Evolutionary conservation across 768 basidiomycete species (phyloP), one percentile per base, ranked within the genome.

Genomic region (Termitomyces eurrhizus): DNA sequence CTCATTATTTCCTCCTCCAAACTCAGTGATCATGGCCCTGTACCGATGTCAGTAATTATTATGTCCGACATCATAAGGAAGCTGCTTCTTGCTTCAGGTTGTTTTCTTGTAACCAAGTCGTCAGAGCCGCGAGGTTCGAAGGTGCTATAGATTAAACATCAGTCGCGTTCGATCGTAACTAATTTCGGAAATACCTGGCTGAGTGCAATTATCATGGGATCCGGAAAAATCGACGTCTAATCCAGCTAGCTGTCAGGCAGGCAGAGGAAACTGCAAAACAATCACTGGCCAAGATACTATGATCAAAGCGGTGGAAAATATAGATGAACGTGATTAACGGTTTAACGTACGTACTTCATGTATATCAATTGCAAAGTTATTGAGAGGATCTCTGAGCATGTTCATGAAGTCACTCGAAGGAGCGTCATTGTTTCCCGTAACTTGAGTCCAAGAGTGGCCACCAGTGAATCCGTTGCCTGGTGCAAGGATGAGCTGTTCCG

Each of bases 391-490:
- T 3, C 67, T 64, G 9, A 80, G 66, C 62, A 72, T 71, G 50
- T 76, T 74, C 72, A 80, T 44, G 62, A 76, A 78, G 24, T 78
- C 76, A 41, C 76, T 77, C 0, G 78, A 79, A 1, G 79, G 79
- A 0, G 69, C 72, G 35, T 74, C 70, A 1, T 69, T 67, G 35
- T 58, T 56, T 9, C 75, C 74, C 1, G 75, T 74, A 6, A 64
- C 55, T 56, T 80, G 75, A 0, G 73, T 79, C 75, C 74, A 79
- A 0, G 78, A 70, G 56, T 80, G 78, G 0, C 78, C 78, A 1
- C 79, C 79, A 14, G 78, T 80, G 58, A 75, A 80, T 0, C 75
- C 79, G 52, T 80, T 80, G 3, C 79, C 79, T 1, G 79, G 77
- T 2, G 78, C 78, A 13, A 80, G 70, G 59, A 80, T 79, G 55